phyloP scores from a whole-genome alignment of 164 flowering plant genomes.

The Vitis labrusca region DNA sequence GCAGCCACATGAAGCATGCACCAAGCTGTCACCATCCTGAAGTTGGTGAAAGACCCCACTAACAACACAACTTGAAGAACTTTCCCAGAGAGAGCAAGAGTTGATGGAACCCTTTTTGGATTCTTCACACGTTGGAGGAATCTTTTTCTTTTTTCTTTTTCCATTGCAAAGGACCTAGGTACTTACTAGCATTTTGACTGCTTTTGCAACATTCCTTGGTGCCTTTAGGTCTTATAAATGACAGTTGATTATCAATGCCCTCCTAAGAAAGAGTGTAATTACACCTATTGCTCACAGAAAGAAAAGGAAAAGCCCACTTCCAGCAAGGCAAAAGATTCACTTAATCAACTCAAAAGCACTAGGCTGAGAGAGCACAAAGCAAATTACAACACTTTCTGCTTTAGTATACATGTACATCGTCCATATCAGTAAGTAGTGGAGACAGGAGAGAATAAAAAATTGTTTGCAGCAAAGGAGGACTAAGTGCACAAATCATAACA shows the following conservation, averaged over 20 bases:
- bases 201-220: slow-evolving; percentile 23
- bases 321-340: slow-evolving; percentile 12
- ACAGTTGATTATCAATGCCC: too few relatives aligned
- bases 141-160: not conserved
- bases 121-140: slow-evolving; percentile 19
- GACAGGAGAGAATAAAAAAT: slow-evolving; percentile 6
- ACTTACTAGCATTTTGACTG: slow-evolving; percentile 29
- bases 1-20: not conserved
- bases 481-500: slow-evolving; percentile 5
- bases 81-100: slow-evolving; percentile 2
- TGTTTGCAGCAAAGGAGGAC: slow-evolving; percentile 22
- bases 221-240: not conserved
- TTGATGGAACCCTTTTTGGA: slow-evolving; percentile 17
- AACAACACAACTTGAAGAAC: not conserved
- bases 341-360: not conserved
- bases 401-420: slow-evolving; percentile 6
- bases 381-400: not conserved
- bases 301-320: not conserved
- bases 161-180: slow-evolving; percentile 16
- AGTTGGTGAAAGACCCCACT: slow-evolving; percentile 13
- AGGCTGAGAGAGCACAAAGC: not conserved
- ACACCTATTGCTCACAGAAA: not conserved
- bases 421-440: slow-evolving; percentile 4
- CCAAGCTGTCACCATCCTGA: slow-evolving; percentile 11
- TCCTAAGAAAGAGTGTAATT: too few relatives aligned